Evolutionary conservation across 2,329 filamentous ascomycete genomes (phyloP).

Genomic region (Hyphodiscus sp.): DNA sequence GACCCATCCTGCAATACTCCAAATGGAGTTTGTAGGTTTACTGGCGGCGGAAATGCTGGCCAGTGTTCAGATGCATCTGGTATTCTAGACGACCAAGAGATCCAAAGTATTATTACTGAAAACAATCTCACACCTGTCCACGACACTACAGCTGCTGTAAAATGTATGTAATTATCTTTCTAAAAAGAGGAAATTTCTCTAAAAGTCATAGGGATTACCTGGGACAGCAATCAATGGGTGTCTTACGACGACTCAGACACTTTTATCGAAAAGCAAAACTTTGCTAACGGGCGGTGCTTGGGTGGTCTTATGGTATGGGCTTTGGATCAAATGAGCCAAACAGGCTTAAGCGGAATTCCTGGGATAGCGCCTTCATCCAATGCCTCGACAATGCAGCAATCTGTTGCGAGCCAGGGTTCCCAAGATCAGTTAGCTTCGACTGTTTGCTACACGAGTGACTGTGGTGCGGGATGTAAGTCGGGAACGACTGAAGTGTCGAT

Average conservation of each 20-base stretch:
- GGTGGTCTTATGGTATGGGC: conserved; percentile 24
- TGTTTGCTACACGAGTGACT: conserved; percentile 23
- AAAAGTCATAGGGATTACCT: conserved; percentile 17
- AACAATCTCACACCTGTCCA: neutral
- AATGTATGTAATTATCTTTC: conserved; percentile 14
- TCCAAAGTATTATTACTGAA: neutral
- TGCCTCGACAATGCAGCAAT: no score
- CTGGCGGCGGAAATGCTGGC: neutral
- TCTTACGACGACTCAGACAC: conserved; percentile 32
- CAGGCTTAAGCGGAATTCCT: no score
- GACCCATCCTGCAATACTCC: conserved; percentile 8
- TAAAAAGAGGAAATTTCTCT: no score
- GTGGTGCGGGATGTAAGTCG: conserved; percentile 19
- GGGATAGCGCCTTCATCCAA: no score
- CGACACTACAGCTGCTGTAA: conserved; percentile 25
- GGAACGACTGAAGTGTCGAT: conserved; percentile 26
- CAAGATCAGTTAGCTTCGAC: no score
- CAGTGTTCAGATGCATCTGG: conserved; percentile 15
- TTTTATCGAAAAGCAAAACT: conserved; percentile 29
- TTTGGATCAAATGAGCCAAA: neutral
- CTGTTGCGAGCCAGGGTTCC: no score
- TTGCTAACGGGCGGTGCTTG: conserved; percentile 29
- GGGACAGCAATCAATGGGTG: conserved; percentile 33
- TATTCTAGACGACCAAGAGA: conserved; percentile 16
- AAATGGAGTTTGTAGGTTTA: no score